These are phyloP conservation scores for Pleurostoma richardsiae DNA, from an alignment of 2,329 filamentous ascomycete genomes.

Conservation along the genomic window DNA sequence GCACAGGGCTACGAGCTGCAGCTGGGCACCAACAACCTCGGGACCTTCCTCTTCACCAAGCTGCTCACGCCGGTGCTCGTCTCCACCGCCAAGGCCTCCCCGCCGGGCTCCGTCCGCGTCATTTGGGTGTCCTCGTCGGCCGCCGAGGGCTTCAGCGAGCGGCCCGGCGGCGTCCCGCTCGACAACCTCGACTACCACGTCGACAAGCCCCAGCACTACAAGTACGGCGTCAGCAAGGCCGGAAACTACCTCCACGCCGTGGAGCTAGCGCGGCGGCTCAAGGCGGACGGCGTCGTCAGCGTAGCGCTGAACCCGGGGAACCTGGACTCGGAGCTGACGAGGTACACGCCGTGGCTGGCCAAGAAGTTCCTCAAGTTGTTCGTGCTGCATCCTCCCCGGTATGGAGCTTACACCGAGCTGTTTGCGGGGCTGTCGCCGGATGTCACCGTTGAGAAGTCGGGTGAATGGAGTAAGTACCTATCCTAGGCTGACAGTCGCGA, in stretches of 20 bases:
- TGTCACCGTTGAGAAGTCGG: conserved; percentile 20
- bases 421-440: conserved; percentile 30
- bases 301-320: conserved; percentile 20
- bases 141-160: conserved; percentile 2
- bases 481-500: background rate
- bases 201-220: conserved; percentile 1
- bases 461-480: conserved; percentile 13
- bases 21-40: conserved; percentile 9
- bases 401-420: conserved; percentile 32
- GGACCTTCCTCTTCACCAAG: conserved; percentile 8
- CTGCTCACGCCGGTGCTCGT: conserved; percentile 7
- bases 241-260: conserved; percentile 14
- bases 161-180: conserved; percentile 2
- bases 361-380: background rate
- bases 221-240: conserved; percentile 19
- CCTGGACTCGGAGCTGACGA: conserved; percentile 16
- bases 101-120: conserved; percentile 5
- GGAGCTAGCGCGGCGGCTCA: conserved; percentile 16
- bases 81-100: conserved; percentile 1
- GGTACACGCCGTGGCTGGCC: background rate
- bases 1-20: conserved; percentile 10
- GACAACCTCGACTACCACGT: conserved; percentile 6
- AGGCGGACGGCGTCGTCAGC: conserved; percentile 16
- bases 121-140: conserved; percentile 7
- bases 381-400: conserved; percentile 12